phyloP scores from a whole-genome alignment of 202 grass and related monocot species.

The Zoysia matrella region DNA sequence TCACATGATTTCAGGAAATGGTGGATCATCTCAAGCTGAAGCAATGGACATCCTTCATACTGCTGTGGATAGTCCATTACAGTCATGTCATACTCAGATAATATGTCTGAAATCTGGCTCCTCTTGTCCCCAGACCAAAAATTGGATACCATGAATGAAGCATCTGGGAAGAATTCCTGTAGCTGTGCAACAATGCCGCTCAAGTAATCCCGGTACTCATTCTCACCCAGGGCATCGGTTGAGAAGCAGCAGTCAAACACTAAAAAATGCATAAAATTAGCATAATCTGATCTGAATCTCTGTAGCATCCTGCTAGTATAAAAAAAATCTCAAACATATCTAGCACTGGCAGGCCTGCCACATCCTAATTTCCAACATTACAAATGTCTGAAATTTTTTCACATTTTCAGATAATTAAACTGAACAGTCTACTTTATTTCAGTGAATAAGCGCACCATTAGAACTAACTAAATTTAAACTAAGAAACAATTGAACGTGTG shows the following conservation, averaged over 20 bases:
- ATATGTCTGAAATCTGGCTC: constrained; percentile 74
- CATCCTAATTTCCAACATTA: constrained; percentile 17
- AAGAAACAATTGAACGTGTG: constrained; percentile 14
- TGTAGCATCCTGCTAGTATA: not conserved
- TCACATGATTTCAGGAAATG: constrained; percentile 93
- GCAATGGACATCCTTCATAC: constrained; percentile 82
- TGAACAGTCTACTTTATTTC: not conserved
- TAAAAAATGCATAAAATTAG: constrained; percentile 52
- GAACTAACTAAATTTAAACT: constrained; percentile 11
- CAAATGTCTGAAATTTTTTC: not conserved
- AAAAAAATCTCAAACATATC: constrained; percentile 29
- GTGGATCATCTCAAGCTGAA: constrained; percentile 87
- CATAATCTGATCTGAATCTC: not conserved
- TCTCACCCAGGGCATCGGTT: constrained; percentile 64
- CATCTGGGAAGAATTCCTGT: constrained; percentile 77
- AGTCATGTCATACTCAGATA: constrained; percentile 90
- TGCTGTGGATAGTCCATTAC: constrained; percentile 93
- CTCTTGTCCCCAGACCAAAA: constrained; percentile 77
- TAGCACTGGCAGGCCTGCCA: not conserved
- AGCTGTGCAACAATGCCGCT: constrained; percentile 72
- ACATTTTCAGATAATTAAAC: constrained; percentile 16
- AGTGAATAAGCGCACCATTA: not conserved
- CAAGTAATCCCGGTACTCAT: constrained; percentile 82
- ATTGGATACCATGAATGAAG: constrained; percentile 90
- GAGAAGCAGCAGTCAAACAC: constrained; percentile 93